phyloP scores from a whole-genome alignment of 768 basidiomycete genomes.

The Boletus barrowsii region DNA sequence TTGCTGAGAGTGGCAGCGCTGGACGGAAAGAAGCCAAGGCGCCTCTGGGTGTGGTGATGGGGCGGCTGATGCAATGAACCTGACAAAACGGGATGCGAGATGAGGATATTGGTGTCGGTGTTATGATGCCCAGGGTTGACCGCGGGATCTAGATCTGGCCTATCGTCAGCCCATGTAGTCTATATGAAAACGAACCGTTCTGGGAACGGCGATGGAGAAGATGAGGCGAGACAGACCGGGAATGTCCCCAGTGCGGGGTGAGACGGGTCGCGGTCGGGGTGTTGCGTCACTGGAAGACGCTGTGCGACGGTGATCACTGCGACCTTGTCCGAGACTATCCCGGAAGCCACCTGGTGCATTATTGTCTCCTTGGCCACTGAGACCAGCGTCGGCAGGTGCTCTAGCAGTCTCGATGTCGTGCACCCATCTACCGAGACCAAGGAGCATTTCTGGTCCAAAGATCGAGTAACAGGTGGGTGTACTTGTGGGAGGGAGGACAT shows the following conservation, averaged over 20 bases:
- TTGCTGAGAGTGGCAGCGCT: constrained; percentile 38
- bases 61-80: constrained; percentile 12
- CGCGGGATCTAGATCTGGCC: constrained; percentile 11
- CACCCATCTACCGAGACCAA: constrained; percentile 19
- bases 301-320: constrained; percentile 26
- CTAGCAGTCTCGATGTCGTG: constrained; percentile 17
- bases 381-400: constrained; percentile 5
- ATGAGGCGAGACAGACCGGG: constrained; percentile 18
- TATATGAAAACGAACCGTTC: constrained; percentile 1
- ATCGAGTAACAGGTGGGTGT: neutral
- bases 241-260: constrained; percentile 16
- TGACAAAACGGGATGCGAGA: constrained; percentile 13
- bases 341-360: neutral
- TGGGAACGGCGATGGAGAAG: constrained; percentile 4
- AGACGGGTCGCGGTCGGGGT: constrained; percentile 42
- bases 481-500: neutral
- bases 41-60: constrained; percentile 36
- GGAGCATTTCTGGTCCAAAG: constrained; percentile 20
- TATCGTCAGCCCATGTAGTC: constrained; percentile 9
- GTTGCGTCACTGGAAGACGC: constrained; percentile 49
- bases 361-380: constrained; percentile 4
- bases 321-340: constrained; percentile 6
- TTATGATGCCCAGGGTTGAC: constrained; percentile 7
- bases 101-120: constrained; percentile 8
- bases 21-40: constrained; percentile 29